Conservation (phyloP, 2,329 filamentous ascomycete species). For the Gliomastix tumulicola region DNA sequence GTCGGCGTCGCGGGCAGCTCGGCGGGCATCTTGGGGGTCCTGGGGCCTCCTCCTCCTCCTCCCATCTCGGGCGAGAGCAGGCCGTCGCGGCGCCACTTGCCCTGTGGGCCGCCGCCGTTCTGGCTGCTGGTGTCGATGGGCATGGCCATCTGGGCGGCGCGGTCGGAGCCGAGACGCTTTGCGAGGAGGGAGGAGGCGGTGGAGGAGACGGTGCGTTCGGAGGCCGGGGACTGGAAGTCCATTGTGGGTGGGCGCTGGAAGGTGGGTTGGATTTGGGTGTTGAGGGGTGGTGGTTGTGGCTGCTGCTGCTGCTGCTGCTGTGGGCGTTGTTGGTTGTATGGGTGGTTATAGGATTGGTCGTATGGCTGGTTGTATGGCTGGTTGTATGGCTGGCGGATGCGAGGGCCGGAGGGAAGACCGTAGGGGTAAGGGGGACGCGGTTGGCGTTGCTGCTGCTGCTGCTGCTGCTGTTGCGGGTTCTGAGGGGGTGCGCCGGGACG, state of each 20-base stretch:
- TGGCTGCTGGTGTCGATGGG: no score
- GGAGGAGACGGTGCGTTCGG: conserved; percentile 11
- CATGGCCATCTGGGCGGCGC: conserved; percentile 38
- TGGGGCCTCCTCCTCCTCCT: neutral
- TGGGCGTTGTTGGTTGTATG: conserved; percentile 12
- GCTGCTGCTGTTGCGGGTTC: conserved; percentile 8
- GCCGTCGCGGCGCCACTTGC: conserved; percentile 5
- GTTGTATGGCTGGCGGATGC: neutral
- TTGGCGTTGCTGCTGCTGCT: conserved; percentile 5
- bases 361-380: conserved; percentile 13
- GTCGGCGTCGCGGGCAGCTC: conserved; percentile 12
- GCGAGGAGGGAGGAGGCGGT: conserved; percentile 37
- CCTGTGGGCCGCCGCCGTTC: no score
- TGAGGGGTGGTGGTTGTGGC: conserved; percentile 9
- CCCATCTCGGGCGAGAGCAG: no score
- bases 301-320: conserved; percentile 14
- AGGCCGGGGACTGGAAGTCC: neutral
- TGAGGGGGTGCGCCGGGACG: conserved; percentile 5
- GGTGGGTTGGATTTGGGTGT: conserved; percentile 3
- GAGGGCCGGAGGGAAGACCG: conserved; percentile 6
- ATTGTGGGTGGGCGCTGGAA: conserved; percentile 1
- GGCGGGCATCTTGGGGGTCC: neutral
- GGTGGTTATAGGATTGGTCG: conserved; percentile 6
- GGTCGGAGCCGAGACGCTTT: conserved; percentile 43
- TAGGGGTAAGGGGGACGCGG: conserved; percentile 1